Evolutionary conservation across 768 basidiomycete genomes (phyloP).

Genomic region (Phanerochaete sordida): DNA sequence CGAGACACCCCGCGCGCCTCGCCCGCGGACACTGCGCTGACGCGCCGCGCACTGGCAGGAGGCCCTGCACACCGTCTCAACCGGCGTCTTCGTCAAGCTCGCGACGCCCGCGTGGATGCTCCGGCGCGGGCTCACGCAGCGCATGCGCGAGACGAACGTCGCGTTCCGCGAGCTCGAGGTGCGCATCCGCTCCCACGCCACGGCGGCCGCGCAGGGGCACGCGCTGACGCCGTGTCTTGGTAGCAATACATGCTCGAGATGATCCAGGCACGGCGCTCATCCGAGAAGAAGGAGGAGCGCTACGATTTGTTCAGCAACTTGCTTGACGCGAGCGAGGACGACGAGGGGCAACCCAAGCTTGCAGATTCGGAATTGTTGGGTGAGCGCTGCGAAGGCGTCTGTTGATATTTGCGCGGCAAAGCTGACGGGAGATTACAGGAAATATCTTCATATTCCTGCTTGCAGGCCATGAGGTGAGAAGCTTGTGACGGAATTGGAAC

Average conservation of each 20-base stretch:
- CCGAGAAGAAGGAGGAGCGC: constrained; percentile 34
- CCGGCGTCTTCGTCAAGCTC: constrained; percentile 22
- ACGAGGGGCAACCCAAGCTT: constrained; percentile 28
- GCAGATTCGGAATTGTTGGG: constrained; percentile 42
- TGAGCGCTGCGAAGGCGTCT: constrained; percentile 14
- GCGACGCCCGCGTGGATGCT: constrained; percentile 24
- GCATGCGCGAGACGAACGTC: constrained; percentile 17
- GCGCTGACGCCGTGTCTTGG: not conserved
- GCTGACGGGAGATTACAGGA: constrained; percentile 17
- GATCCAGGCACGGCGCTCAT: constrained; percentile 40
- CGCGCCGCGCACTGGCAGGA: constrained; percentile 9
- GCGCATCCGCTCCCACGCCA: not conserved
- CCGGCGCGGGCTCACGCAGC: constrained; percentile 16
- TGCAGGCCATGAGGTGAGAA: constrained; percentile 51
- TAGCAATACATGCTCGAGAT: constrained; percentile 51
- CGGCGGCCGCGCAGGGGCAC: not conserved
- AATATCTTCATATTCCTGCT: constrained; percentile 47
- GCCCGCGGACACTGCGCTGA: not conserved
- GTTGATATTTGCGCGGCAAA: not conserved
- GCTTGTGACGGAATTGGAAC: not conserved
- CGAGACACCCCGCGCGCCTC: not conserved
- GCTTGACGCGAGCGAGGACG: constrained; percentile 44
- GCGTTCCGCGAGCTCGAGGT: constrained; percentile 29
- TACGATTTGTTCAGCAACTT: constrained; percentile 52
- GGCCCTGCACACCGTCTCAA: constrained; percentile 27